Percentiles rank a stretch among this genome's conserved stretches.
These are phyloP conservation scores for Nepenthes gracilis DNA, from an alignment of 148 eudicot species.

Conservation along the genomic window DNA sequence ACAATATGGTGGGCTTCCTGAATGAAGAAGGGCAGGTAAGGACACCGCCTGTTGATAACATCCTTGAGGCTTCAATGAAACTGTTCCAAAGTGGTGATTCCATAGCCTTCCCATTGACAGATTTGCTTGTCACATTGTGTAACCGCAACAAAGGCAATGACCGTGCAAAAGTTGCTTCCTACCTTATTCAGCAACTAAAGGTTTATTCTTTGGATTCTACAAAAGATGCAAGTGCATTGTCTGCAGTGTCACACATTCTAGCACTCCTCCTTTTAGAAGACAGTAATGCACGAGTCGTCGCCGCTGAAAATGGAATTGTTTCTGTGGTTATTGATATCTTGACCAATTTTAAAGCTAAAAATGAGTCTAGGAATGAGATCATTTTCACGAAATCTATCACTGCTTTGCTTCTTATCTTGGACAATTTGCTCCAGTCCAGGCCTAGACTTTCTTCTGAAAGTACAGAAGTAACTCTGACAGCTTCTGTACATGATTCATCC, in stretches of 20 bases:
- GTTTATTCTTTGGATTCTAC: constrained; percentile 50
- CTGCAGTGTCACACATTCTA: constrained; percentile 74
- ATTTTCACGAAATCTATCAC: constrained; percentile 54
- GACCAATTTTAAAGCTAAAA: constrained; percentile 31
- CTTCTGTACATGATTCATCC: constrained; percentile 26
- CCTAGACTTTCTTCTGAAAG: constrained; percentile 46
- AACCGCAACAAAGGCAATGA: constrained; percentile 86
- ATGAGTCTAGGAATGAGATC: constrained; percentile 34
- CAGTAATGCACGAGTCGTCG: constrained; percentile 59
- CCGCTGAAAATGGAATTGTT: constrained; percentile 60
- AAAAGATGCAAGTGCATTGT: constrained; percentile 52
- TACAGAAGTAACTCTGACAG: constrained; percentile 21
- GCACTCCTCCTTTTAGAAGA: constrained; percentile 90
- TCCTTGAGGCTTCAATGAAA: constrained; percentile 72
- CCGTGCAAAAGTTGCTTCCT: constrained; percentile 60
- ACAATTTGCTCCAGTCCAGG: constrained; percentile 71
- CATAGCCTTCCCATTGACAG: constrained; percentile 69
- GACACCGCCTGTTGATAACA: constrained; percentile 79
- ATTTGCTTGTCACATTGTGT: constrained; percentile 81
- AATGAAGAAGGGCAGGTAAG: constrained; percentile 54
- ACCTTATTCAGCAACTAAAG: constrained; percentile 69
- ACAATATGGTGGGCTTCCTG: constrained; percentile 47
- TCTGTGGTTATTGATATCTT: constrained; percentile 51
- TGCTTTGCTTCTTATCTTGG: constrained; percentile 83
- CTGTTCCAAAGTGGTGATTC: constrained; percentile 71